Conservation (phyloP, 1,284 basidiomycete genomes). For the Heterobasidion parviporum region DNA sequence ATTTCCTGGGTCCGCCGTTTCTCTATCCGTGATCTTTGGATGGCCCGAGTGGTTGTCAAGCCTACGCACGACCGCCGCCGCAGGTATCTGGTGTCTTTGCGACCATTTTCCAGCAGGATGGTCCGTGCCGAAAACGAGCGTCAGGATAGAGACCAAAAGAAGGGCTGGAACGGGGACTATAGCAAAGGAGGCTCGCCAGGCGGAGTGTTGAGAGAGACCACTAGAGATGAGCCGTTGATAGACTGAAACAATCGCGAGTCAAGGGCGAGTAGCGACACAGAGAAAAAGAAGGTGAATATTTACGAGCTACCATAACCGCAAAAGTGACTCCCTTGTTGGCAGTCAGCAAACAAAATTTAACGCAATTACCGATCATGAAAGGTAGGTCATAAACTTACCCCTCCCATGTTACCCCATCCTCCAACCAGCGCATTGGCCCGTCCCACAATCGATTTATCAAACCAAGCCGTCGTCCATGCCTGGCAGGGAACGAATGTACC, state of each 20-base stretch:
- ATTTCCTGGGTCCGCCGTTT: not conserved
- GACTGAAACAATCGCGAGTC: slow-evolving; percentile 45
- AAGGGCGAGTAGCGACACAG: not conserved
- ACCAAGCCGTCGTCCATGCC: slow-evolving; percentile 54
- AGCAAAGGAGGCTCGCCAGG: slow-evolving; percentile 53
- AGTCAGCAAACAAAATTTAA: no score
- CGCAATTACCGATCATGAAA: not conserved
- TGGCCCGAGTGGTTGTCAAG: not conserved
- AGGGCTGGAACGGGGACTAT: slow-evolving; percentile 53
- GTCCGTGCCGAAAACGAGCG: slow-evolving; percentile 48
- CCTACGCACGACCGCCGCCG: slow-evolving; percentile 17
- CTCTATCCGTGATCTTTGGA: not conserved
- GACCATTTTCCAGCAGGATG: slow-evolving; percentile 55
- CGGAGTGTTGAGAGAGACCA: slow-evolving; percentile 33
- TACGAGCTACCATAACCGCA: not conserved
- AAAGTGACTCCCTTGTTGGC: not conserved
- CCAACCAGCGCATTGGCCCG: slow-evolving; percentile 43
- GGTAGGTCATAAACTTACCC: not conserved
- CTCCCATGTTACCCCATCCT: slow-evolving; percentile 35
- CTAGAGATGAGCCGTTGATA: slow-evolving; percentile 34
- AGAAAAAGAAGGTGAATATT: not conserved
- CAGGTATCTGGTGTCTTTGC: slow-evolving; percentile 37
- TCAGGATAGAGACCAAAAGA: slow-evolving; percentile 33
- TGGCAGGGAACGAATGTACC: slow-evolving; percentile 52
- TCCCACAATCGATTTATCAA: slow-evolving; percentile 53